Conservation (phyloP, 805 yeast genomes). For the Monosporozyma unispora region DNA sequence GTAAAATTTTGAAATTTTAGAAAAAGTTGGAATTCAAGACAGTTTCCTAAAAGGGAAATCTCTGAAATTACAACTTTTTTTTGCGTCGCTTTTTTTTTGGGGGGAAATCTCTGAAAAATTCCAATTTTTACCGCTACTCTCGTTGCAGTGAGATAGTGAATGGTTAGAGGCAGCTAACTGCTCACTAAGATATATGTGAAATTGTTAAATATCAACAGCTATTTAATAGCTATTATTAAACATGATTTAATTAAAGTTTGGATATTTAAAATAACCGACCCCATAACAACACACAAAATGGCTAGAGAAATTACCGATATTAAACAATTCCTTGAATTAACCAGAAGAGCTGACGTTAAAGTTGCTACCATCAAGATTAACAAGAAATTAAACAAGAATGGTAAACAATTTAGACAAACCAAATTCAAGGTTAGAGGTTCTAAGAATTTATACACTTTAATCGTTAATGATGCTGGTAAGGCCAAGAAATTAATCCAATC, state of each 20-base stretch:
- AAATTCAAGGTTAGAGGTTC: constrained; percentile 99
- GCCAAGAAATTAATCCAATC: constrained; percentile 97
- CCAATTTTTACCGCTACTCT: neutral
- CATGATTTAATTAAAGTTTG: neutral
- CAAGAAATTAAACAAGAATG: constrained; percentile 70
- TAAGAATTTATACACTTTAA: constrained; percentile 87
- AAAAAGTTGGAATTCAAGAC: too few species aligned
- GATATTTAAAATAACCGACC: neutral
- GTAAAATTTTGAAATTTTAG: too few species aligned
- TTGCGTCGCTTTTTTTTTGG: neutral
- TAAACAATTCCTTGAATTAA: constrained; percentile 93
- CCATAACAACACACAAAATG: constrained; percentile 13
- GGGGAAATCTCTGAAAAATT: neutral
- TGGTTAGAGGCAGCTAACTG: too few species aligned
- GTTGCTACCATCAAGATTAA: constrained; percentile 91
- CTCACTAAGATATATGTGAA: neutral
- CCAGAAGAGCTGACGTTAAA: constrained; percentile 92
- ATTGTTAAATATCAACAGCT: neutral
- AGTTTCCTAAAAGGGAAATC: too few species aligned
- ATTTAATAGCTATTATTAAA: neutral
- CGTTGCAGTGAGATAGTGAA: neutral
- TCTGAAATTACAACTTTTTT: neutral
- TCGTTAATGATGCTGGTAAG: constrained; percentile 90
- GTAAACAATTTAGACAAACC: constrained; percentile 84
- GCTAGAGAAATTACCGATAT: constrained; percentile 82